These are phyloP conservation scores for Ophiostoma tasmaniense DNA, from an alignment of 2,329 filamentous ascomycete species.

Conservation along the genomic window DNA sequence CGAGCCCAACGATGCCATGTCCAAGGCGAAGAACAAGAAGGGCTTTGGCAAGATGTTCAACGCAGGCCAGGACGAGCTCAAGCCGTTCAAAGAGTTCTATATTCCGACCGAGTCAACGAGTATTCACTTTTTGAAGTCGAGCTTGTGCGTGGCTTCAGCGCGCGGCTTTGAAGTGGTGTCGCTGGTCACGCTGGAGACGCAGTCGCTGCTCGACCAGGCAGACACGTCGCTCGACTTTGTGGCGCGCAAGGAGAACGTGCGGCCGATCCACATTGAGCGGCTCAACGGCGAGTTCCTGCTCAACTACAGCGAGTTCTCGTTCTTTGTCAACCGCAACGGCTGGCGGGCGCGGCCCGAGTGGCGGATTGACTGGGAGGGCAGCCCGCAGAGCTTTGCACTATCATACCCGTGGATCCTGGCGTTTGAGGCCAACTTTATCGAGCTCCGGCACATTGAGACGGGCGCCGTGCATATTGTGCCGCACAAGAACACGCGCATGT, in stretches of 20 bases:
- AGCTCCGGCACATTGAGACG: conserved; percentile 90
- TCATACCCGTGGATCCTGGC: conserved; percentile 96
- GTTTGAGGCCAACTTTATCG: conserved; percentile 95
- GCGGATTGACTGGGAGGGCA: conserved; percentile 96
- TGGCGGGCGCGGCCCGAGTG: conserved; percentile 95
- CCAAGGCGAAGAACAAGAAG: conserved; percentile 90
- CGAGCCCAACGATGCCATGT: conserved; percentile 90
- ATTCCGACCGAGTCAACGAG: conserved; percentile 97
- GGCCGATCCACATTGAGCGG: conserved; percentile 93
- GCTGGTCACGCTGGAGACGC: conserved; percentile 93
- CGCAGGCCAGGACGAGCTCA: conserved; percentile 83
- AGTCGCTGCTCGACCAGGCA: conserved; percentile 91
- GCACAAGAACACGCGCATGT: conserved; percentile 92
- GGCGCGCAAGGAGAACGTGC: conserved; percentile 82
- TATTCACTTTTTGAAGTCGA: conserved; percentile 94
- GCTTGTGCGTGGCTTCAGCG: conserved; percentile 90
- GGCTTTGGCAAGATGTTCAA: conserved; percentile 95
- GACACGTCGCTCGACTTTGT: conserved; percentile 98
- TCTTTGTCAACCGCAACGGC: conserved; percentile 97
- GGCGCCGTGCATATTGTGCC: conserved; percentile 93
- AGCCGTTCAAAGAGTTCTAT: conserved; percentile 98
- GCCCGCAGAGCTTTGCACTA: conserved; percentile 82
- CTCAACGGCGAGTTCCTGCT: conserved; percentile 95
- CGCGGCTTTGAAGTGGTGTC: conserved; percentile 96
- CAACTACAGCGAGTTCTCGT: conserved; percentile 97